Conservation (phyloP, 2,329 filamentous ascomycete genomes). For the Pleurostoma richardsiae region DNA sequence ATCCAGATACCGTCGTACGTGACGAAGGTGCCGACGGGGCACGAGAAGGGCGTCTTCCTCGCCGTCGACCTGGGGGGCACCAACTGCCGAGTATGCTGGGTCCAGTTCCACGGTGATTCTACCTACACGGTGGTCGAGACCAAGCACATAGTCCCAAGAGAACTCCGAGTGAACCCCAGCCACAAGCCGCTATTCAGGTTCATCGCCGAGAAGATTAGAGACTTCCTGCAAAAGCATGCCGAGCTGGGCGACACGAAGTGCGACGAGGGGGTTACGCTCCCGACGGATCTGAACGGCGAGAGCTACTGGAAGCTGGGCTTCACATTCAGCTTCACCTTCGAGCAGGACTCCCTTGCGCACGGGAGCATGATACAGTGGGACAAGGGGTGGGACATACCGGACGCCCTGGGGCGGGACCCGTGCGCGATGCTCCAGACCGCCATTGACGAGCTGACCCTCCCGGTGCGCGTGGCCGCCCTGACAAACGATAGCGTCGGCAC, state of each 20-base stretch:
- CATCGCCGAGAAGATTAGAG: conserved; percentile 66
- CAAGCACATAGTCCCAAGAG: conserved; percentile 24
- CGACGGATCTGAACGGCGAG: background rate
- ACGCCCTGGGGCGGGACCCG: conserved; percentile 70
- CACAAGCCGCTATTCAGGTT: conserved; percentile 65
- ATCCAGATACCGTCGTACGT: background rate
- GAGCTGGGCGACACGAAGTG: background rate
- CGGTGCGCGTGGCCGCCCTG: conserved; percentile 66
- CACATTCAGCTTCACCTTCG: conserved; percentile 65
- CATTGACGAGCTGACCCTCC: conserved; percentile 63
- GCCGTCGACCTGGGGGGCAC: conserved; percentile 28
- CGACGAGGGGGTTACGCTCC: background rate
- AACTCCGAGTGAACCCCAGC: conserved; percentile 13
- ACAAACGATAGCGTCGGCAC: conserved; percentile 81
- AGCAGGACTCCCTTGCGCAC: conserved; percentile 62
- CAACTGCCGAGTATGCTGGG: conserved; percentile 24
- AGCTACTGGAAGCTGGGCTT: conserved; percentile 16
- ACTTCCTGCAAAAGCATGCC: conserved; percentile 61
- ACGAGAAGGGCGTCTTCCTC: conserved; percentile 55
- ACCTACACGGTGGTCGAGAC: conserved; percentile 67
- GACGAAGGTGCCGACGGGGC: conserved; percentile 61
- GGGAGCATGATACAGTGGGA: conserved; percentile 74
- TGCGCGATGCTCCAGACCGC: conserved; percentile 67
- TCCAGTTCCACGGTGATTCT: conserved; percentile 45
- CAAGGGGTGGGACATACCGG: conserved; percentile 75